A percentile compares a stretch with the other conserved stretches of the same genome.
These are phyloP conservation scores for Cystobasidium slooffiae DNA, from an alignment of 1,284 basidiomycete species.

Conservation along the genomic window DNA sequence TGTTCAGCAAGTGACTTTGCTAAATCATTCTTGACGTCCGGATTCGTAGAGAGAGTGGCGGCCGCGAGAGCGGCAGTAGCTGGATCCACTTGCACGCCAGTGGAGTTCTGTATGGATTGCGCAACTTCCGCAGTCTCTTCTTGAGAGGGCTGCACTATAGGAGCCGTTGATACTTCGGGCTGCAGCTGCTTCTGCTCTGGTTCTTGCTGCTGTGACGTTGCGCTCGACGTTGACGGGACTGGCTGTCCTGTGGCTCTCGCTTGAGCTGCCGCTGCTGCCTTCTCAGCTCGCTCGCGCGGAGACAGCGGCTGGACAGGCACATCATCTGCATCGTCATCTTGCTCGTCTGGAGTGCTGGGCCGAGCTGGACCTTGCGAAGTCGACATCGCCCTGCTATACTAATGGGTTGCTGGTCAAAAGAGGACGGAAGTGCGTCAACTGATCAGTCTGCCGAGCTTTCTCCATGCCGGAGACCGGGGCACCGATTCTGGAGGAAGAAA, in stretches of 20 bases:
- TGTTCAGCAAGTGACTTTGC: slow-evolving; percentile 39
- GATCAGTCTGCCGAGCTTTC: no score
- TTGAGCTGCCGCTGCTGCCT: slow-evolving; percentile 38
- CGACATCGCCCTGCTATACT: background rate
- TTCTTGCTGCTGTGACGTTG: background rate
- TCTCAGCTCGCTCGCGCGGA: slow-evolving; percentile 32
- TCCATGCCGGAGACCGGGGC: no score
- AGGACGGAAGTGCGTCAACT: no score
- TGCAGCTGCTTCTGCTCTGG: background rate
- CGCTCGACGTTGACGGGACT: background rate
- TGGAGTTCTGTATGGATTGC: slow-evolving; percentile 9
- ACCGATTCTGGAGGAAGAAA: no score
- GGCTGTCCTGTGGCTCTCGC: slow-evolving; percentile 20
- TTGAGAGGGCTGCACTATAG: slow-evolving; percentile 20
- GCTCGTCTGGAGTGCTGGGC: slow-evolving; percentile 24
- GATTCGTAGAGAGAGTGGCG: slow-evolving; percentile 36
- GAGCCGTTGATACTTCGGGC: slow-evolving; percentile 5
- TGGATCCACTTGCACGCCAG: slow-evolving; percentile 16
- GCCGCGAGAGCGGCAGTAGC: slow-evolving; percentile 29
- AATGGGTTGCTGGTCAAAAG: background rate
- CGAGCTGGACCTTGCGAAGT: background rate
- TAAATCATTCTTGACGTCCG: slow-evolving; percentile 26
- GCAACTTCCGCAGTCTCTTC: slow-evolving; percentile 12
- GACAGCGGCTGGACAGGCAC: slow-evolving; percentile 7
- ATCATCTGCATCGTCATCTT: slow-evolving; percentile 26